A percentile compares a stretch with the other conserved stretches of the same genome.
phyloP scores from a whole-genome alignment of 305 asterid species.

The Petunia hybrid region DNA sequence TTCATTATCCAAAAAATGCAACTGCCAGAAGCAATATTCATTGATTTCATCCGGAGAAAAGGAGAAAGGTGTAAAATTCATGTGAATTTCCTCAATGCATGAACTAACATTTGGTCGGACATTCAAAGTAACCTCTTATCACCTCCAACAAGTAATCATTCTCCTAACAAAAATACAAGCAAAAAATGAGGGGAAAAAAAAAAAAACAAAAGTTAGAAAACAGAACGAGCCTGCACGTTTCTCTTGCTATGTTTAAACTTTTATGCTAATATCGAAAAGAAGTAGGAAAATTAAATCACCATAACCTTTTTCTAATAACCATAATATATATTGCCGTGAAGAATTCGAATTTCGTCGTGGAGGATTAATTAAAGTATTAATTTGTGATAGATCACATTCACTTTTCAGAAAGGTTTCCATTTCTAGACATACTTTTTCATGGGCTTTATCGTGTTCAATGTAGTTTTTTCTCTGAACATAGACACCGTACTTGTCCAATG shows the following conservation, averaged over 20 bases:
- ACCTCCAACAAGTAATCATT: background rate
- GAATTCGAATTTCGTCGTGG: too few species aligned
- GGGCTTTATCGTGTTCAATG: background rate
- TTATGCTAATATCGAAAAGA: background rate
- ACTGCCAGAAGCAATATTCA: background rate
- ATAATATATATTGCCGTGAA: too few species aligned
- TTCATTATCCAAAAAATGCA: background rate
- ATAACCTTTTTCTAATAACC: too few species aligned
- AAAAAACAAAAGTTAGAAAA: background rate
- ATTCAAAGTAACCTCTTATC: slow-evolving; percentile 7
- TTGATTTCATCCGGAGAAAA: too few species aligned
- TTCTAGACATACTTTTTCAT: background rate
- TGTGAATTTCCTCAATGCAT: slow-evolving; percentile 13
- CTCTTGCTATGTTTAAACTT: slow-evolving; percentile 9
- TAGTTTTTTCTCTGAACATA: background rate
- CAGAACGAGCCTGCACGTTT: slow-evolving; percentile 7
- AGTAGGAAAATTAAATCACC: background rate
- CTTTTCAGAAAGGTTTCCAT: background rate
- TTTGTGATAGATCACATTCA: background rate
- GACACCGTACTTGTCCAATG: background rate
- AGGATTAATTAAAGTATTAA: too few species aligned
- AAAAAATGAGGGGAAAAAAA: background rate
- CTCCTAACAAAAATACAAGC: background rate
- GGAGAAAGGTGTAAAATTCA: background rate
- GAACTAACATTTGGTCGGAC: background rate